phyloP scores from a whole-genome alignment of 2,329 filamentous ascomycete species.

The Diaporthe amygdali region DNA sequence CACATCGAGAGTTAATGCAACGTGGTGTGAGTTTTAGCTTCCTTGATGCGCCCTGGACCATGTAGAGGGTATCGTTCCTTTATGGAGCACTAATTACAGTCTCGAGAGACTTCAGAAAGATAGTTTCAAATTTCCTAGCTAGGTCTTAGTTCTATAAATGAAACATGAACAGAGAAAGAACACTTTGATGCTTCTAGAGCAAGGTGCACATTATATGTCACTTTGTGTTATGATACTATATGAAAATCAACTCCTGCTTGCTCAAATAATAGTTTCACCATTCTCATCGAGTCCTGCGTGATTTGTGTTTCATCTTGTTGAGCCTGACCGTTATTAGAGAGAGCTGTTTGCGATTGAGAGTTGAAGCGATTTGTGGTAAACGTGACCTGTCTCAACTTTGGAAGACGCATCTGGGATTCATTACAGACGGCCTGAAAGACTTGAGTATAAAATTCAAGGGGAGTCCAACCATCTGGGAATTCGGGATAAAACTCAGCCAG shows the following conservation, averaged over 20 bases:
- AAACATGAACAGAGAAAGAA: no score
- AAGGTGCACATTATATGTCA: no score
- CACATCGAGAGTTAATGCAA: background rate
- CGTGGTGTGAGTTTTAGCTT: background rate
- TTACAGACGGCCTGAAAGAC: background rate
- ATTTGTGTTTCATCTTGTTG: background rate
- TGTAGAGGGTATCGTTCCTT: background rate
- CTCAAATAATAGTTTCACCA: background rate
- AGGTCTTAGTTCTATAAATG: no score
- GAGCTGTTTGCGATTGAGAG: background rate
- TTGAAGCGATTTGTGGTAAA: background rate
- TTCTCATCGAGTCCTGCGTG: background rate
- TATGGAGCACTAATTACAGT: background rate
- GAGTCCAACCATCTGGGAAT: background rate
- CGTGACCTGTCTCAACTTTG: background rate
- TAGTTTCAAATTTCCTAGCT: no score
- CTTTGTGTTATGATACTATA: background rate
- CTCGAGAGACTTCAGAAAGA: no score
- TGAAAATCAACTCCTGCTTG: background rate
- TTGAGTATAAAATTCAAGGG: background rate
- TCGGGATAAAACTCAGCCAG: background rate
- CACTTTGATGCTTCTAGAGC: no score
- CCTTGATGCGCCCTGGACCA: background rate
- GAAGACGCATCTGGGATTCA: background rate
- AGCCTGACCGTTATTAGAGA: background rate